Evolutionary conservation across 176 grass and related monocot species (phyloP), one percentile per base, ranked within the genome.

Genomic region (Oryza nivara): DNA sequence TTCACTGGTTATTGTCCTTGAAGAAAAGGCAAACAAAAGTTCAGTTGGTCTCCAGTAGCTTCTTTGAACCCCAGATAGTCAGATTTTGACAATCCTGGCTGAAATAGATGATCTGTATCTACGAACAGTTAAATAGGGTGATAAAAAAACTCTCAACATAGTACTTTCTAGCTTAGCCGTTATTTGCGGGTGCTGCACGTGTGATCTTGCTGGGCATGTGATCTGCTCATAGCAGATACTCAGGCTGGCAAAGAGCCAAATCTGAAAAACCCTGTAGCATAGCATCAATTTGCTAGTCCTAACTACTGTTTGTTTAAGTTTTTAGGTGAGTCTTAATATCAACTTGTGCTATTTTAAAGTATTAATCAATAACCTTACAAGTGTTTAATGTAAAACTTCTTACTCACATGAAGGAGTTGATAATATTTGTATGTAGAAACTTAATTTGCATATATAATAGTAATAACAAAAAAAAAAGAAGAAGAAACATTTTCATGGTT

Each of bases 261-360:
- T 88, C 58, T 58, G 23, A 19, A 78, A 45, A 74, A 35, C 23
- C 52, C 22, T 84, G 60, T 79, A 74, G 75, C 67, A 69, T 73
- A 79, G 45, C 58, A 67, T 67, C 46, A 68, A 16, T 47, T 44
- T 58, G n/a, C 35, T 58, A 82, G 63, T 72, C 22, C 70, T 61
- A 82, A 30, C 9, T 25, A 82, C 49, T 72, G 67, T 72, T 72
- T 61, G 41, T 72, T 82, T 72, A 17, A 60, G 22, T 3, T 82
- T 19, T 38, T 28, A 40, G 48, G 34, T 58, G 15, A 56, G 38
- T 67, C 2, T 26, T 32, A 84, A 60, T 28, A 70, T 48, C 26
- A 38, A 84, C 35, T 11, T 20, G 23, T 58, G 36, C 48, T 73
- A 79, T 58, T 68, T 34, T 25, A 58, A 81, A 49, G 19, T 65